Evolutionary conservation across 257 asterid genomes (phyloP).

Genomic region (Misopates orontium): DNA sequence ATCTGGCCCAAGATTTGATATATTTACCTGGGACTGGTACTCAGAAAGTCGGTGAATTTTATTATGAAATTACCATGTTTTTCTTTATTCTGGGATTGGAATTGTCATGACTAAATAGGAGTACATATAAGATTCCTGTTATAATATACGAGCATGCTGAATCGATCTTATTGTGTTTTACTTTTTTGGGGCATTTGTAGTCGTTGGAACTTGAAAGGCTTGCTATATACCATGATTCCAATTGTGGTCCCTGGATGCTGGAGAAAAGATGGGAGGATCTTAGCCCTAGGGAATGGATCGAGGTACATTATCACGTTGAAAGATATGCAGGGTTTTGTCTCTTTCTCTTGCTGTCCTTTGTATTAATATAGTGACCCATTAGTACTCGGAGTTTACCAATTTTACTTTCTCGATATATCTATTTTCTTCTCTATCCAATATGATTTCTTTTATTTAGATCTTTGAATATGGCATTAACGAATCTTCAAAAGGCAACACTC

Average conservation of each 20-base stretch:
- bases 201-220: slow-evolving; percentile 97
- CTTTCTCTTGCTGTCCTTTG: slow-evolving; percentile 8
- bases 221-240: slow-evolving; percentile 91
- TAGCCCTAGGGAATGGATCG: slow-evolving; percentile 90
- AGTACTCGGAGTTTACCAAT: slow-evolving; percentile 4
- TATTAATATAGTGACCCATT: slow-evolving; percentile 16
- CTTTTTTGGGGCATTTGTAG: slow-evolving; percentile 42
- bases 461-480: slow-evolving; percentile 93
- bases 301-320: slow-evolving; percentile 50
- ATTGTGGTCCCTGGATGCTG: slow-evolving; percentile 84
- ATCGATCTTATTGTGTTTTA: slow-evolving; percentile 27
- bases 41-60: slow-evolving; percentile 13
- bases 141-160: neutral
- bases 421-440: slow-evolving; percentile 6
- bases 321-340: slow-evolving; percentile 27
- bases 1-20: slow-evolving; percentile 11
- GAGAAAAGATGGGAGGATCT: slow-evolving; percentile 97
- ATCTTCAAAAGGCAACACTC: slow-evolving; percentile 46
- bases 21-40: slow-evolving; percentile 16
- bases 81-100: neutral
- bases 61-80: slow-evolving; percentile 15
- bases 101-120: slow-evolving; percentile 18
- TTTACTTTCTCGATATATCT: slow-evolving; percentile 20
- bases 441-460: slow-evolving; percentile 45
- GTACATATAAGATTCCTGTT: neutral